Evolutionary conservation across 495 filamentous ascomycete species (phyloP).

Genomic region (Hyaloscypha variabilis): DNA sequence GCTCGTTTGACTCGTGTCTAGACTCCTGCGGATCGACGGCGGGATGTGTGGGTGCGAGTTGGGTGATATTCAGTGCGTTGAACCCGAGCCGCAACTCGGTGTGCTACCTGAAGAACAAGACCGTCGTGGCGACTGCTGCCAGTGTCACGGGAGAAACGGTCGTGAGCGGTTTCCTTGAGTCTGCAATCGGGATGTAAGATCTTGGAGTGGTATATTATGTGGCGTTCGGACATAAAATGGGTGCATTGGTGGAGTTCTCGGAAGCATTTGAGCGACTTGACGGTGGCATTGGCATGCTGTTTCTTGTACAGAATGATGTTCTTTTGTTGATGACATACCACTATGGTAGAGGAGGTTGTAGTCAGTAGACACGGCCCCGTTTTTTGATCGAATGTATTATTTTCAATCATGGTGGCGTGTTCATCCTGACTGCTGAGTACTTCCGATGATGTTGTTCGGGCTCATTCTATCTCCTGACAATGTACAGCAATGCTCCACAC

Average conservation of each 20-base stretch:
- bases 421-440: too few species aligned
- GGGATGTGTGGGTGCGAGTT: constrained; percentile 23
- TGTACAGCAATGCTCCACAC: too few species aligned
- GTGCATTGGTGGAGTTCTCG: neutral
- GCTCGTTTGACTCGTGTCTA: constrained; percentile 19
- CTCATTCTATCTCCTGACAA: too few species aligned
- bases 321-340: too few species aligned
- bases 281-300: neutral
- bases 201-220: neutral
- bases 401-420: too few species aligned
- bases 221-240: neutral
- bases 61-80: constrained; percentile 23
- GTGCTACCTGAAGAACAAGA: constrained; percentile 25
- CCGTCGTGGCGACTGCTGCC: constrained; percentile 4
- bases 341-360: too few species aligned
- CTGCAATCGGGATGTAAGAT: neutral
- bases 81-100: constrained; percentile 19
- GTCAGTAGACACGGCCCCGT: too few species aligned
- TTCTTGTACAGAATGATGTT: too few species aligned
- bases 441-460: too few species aligned
- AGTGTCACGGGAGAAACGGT: neutral
- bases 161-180: constrained; percentile 8
- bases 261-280: neutral
- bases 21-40: constrained; percentile 14
- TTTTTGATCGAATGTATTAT: too few species aligned